Base-by-base conservation (phyloP, 352 stramenopile genomes). In the Globisporangium iwayamae region DNA sequence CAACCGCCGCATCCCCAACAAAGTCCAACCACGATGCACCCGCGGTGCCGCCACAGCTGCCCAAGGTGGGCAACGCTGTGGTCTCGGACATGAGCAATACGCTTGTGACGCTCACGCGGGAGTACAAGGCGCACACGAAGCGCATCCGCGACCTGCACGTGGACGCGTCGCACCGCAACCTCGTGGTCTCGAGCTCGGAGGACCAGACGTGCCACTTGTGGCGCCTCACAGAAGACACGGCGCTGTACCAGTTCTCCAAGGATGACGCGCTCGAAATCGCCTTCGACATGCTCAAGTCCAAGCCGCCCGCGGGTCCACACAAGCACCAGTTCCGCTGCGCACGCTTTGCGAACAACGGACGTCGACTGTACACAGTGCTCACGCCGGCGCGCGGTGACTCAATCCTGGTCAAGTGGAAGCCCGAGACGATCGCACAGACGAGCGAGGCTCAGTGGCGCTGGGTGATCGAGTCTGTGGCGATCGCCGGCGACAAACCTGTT, bases 301-400 rank as follows among this genome's bases (percentile, higher is more conserved):
- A 88, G 43, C 70, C 72, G 1, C 63, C 72, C 1, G 28, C 69
- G 7, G 79, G 81, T 2, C 68, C 69, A 4, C 70, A 72, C 16
- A 94, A 93, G 69, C 86, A 94, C 62, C 67, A 93, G 63, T 94
- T 94, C 50, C 84, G 86, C 16, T 94, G 86, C 47, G 86, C 85
- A 46, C 77, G 83, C 18, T 94, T 94, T 50, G 67, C 86, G 0
- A 87, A 87, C 48, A 81, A 77, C 54, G 86, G 86, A 11, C 78
- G 84, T 56, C 62, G 66, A 41, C 69, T 94, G 28, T 92, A 81
- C 66, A 94, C 86, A 11, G 81, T 93, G 55, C 68, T 94, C 28
- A 93, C 83, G 0, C 83, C 79, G 0, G 81, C 86, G 0, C 79
- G 86, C 34, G 86, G 86, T 5, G 85, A 93, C 60, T 89, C 86